Conservation (phyloP, 345 rosid species). For the Eucalyptus grandis region DNA sequence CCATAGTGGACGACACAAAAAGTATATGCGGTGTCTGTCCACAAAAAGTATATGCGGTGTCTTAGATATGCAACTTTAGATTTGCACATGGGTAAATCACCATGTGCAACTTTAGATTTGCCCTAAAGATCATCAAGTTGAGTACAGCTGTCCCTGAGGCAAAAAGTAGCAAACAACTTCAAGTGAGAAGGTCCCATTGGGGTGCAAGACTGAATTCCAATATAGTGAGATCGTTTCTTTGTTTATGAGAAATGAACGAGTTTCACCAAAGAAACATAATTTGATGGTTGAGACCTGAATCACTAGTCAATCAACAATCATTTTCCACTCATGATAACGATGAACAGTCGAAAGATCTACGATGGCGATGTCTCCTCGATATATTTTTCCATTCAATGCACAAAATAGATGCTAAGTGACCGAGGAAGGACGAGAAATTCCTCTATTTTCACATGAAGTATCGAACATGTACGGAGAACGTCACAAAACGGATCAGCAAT, state of each 20-base stretch:
- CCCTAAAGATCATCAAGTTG: neutral
- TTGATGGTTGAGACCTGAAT: neutral
- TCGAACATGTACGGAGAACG: neutral
- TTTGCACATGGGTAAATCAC: neutral
- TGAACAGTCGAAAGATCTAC: rapidly evolving
- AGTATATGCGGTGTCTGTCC: neutral
- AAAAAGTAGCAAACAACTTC: neutral
- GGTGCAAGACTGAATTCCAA: neutral
- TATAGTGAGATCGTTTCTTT: neutral
- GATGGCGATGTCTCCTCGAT: neutral
- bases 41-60: neutral
- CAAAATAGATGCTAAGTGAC: neutral
- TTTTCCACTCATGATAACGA: neutral
- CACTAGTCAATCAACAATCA: neutral
- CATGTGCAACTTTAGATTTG: neutral
- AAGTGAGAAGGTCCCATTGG: neutral
- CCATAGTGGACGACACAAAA: neutral
- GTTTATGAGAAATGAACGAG: neutral
- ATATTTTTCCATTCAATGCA: neutral
- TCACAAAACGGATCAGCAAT: neutral
- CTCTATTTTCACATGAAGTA: neutral
- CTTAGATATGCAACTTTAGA: neutral
- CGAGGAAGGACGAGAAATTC: neutral
- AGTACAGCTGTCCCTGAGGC: neutral
- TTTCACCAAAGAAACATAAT: neutral